Evolutionary conservation across 371 early-diverging fungal genomes (phyloP).

Genomic region (Capniomyces stellatus): DNA sequence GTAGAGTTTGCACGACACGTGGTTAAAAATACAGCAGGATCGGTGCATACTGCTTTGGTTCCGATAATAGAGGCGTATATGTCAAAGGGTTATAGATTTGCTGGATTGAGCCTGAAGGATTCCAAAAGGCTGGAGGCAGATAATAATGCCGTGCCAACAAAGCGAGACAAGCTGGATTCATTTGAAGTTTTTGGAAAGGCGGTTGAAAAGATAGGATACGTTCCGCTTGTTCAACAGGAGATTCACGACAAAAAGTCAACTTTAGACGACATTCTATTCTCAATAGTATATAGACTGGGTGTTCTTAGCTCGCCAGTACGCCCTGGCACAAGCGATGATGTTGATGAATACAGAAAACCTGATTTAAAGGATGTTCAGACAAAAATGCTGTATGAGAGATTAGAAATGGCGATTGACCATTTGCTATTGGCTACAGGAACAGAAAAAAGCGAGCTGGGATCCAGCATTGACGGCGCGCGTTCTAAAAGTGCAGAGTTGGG

Average conservation of each 20-base stretch:
- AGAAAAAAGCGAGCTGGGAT: neutral
- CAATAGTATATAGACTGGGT: neutral
- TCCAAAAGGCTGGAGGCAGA: too few relatives aligned
- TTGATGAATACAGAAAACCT: neutral
- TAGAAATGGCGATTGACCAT: neutral
- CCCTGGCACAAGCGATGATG: neutral
- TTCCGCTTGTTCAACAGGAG: neutral
- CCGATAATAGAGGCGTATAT: too few relatives aligned
- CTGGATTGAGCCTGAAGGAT: too few relatives aligned
- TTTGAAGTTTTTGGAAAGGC: too few relatives aligned
- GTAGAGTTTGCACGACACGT: neutral
- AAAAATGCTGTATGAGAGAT: too few relatives aligned
- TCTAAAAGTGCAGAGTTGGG: neutral
- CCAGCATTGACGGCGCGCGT: neutral
- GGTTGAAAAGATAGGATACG: neutral
- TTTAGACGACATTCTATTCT: neutral
- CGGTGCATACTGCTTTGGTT: neutral
- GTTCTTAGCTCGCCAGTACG: neutral
- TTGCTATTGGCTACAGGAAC: neutral
- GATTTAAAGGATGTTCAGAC: too few relatives aligned
- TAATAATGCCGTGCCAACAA: too few relatives aligned
- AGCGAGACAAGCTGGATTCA: too few relatives aligned
- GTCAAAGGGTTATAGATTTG: too few relatives aligned
- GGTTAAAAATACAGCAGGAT: neutral
- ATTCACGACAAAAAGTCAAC: neutral